A percentile compares a stretch with the other conserved stretches of the same genome.
Conservation (phyloP, 2,329 filamentous ascomycete species). For the Zalaria sp. region DNA sequence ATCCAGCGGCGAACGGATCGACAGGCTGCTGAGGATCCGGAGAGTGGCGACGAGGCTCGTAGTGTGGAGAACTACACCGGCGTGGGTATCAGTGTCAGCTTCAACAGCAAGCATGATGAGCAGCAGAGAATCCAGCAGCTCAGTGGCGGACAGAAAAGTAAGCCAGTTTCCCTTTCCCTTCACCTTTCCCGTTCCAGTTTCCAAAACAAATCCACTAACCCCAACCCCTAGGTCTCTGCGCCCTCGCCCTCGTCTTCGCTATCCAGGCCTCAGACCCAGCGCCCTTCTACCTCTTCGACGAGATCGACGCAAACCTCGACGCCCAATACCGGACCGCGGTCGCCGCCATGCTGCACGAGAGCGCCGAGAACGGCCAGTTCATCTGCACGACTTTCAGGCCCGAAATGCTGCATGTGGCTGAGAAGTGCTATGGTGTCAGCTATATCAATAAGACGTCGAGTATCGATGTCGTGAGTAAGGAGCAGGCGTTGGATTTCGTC, state of each 20-base stretch:
- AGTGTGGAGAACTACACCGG: slow-evolving; percentile 89
- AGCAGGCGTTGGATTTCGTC: slow-evolving; percentile 85
- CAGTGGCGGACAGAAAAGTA: slow-evolving; percentile 93
- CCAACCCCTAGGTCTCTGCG: slow-evolving; percentile 57
- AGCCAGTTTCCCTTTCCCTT: slow-evolving; percentile 20
- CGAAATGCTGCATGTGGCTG: slow-evolving; percentile 87
- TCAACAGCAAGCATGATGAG: slow-evolving; percentile 97
- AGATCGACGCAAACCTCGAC: slow-evolving; percentile 96
- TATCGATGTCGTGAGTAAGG: slow-evolving; percentile 76
- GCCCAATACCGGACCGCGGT: slow-evolving; percentile 96
- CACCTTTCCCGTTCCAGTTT: background rate
- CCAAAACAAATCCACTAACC: background rate
- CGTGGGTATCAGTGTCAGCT: slow-evolving; percentile 92
- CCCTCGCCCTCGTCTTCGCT: slow-evolving; percentile 96
- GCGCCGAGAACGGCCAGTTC: slow-evolving; percentile 52
- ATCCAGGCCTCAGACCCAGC: slow-evolving; percentile 95
- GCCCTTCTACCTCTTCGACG: slow-evolving; percentile 97
- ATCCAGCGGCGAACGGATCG: slow-evolving; percentile 84
- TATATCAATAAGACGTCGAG: slow-evolving; percentile 86
- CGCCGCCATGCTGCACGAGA: slow-evolving; percentile 64
- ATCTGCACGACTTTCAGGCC: slow-evolving; percentile 98
- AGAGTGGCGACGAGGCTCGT: slow-evolving; percentile 20
- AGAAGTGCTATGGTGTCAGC: slow-evolving; percentile 95
- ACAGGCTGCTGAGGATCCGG: slow-evolving; percentile 48
- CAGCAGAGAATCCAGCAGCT: slow-evolving; percentile 97